Percentiles rank a stretch among this genome's conserved stretches.
These are phyloP conservation scores for Candida xyloterini DNA, from an alignment of 805 yeast genomes.

Conservation along the genomic window DNA sequence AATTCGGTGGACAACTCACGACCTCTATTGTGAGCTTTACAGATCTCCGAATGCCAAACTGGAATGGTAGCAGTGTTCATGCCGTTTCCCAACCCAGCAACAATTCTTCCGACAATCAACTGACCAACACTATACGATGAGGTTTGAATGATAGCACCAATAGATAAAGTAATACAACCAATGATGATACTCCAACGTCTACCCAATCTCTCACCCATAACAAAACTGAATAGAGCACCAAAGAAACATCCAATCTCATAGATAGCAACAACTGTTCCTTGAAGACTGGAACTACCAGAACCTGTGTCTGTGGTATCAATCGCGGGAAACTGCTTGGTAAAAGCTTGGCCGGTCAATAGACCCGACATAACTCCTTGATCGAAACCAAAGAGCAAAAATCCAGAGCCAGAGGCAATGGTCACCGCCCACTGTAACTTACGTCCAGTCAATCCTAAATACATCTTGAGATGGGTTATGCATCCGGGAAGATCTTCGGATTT, in stretches of 20 bases:
- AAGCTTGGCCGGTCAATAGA: slow-evolving; percentile 51
- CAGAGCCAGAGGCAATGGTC: slow-evolving; percentile 45
- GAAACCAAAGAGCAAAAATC: slow-evolving; percentile 51
- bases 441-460: slow-evolving; percentile 18
- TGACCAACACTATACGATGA: slow-evolving; percentile 44
- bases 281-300: slow-evolving; percentile 28
- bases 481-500: not conserved
- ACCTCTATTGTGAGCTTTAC: slow-evolving; percentile 63
- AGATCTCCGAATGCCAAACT: slow-evolving; percentile 68
- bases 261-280: slow-evolving; percentile 48
- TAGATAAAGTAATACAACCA: slow-evolving; percentile 54
- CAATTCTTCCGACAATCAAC: slow-evolving; percentile 58
- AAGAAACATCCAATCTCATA: slow-evolving; percentile 48
- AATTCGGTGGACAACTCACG: slow-evolving; percentile 57
- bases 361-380: slow-evolving; percentile 73
- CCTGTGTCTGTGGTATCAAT: slow-evolving; percentile 20
- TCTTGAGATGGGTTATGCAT: not conserved
- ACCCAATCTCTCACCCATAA: slow-evolving; percentile 51
- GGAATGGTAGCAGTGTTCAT: slow-evolving; percentile 70
- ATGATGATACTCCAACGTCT: slow-evolving; percentile 51
- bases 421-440: slow-evolving; percentile 18
- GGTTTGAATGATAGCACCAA: slow-evolving; percentile 58
- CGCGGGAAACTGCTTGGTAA: slow-evolving; percentile 56
- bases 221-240: slow-evolving; percentile 41
- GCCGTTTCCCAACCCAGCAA: slow-evolving; percentile 73